phyloP scores from a whole-genome alignment of 1,139 yeast genomes.

The Lodderomyces margitis region DNA sequence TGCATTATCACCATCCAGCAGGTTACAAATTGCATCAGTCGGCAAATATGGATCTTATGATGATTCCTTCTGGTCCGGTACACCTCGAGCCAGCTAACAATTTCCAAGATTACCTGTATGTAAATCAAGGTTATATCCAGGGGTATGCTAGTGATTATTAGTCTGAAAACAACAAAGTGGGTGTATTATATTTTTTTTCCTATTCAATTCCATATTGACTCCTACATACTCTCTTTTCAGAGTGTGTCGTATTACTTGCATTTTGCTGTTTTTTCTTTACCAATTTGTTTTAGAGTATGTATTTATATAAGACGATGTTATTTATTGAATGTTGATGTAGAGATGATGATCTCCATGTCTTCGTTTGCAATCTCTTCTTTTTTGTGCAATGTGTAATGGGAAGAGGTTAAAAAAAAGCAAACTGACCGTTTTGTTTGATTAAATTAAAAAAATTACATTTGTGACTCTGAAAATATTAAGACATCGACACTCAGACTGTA shows the following conservation, averaged over 20 bases:
- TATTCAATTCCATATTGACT: neutral
- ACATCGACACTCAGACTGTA: too few species aligned
- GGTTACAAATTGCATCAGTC: slow-evolving; percentile 16
- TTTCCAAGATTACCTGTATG: neutral
- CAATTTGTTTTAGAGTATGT: neutral
- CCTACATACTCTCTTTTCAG: neutral
- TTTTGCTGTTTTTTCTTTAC: neutral
- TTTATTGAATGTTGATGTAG: neutral
- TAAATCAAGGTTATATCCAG: slow-evolving; percentile 14
- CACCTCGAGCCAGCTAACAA: neutral
- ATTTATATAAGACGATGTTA: neutral
- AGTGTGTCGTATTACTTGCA: neutral
- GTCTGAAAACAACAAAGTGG: neutral
- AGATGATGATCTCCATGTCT: neutral
- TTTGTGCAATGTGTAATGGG: neutral
- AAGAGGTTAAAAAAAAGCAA: neutral
- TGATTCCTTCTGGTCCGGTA: slow-evolving; percentile 10
- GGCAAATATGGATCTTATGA: slow-evolving; percentile 20
- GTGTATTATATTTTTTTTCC: neutral
- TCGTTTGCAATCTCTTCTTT: neutral
- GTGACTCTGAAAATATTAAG: slow-evolving; percentile 6
- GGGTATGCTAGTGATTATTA: slow-evolving; percentile 8
- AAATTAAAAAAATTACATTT: neutral
- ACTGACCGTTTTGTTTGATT: neutral
- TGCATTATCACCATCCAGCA: slow-evolving; percentile 1